Percentiles rank a stretch among this genome's conserved stretches.
Conservation (phyloP, 2,329 filamentous ascomycete genomes). For the Dothistroma pini region DNA sequence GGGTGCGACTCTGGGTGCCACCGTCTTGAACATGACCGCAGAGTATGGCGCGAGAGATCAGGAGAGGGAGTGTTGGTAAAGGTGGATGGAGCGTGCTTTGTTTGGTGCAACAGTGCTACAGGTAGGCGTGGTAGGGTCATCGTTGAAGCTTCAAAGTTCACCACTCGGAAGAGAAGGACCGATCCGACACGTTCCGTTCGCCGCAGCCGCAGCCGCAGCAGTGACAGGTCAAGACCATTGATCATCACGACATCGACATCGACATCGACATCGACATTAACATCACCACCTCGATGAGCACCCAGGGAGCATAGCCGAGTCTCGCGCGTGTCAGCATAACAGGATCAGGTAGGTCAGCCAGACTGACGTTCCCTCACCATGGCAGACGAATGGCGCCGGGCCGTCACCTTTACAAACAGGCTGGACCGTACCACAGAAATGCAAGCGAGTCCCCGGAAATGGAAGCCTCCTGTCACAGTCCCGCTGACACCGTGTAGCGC, state of each 20-base stretch:
- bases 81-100: constrained; percentile 6
- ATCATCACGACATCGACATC: neutral
- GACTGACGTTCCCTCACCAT: constrained; percentile 12
- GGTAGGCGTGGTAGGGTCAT: neutral
- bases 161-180: neutral
- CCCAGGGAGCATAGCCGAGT: neutral
- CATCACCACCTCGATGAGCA: neutral
- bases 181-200: neutral
- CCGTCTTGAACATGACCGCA: constrained; percentile 27
- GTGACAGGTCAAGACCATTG: neutral
- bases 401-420: constrained; percentile 45
- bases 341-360: neutral
- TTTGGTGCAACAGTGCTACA: constrained; percentile 1
- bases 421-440: constrained; percentile 46
- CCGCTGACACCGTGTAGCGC: constrained; percentile 38
- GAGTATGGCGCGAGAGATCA: neutral
- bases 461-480: neutral
- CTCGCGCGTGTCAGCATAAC: neutral
- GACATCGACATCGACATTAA: neutral
- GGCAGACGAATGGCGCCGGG: constrained; percentile 39
- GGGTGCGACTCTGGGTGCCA: constrained; percentile 22
- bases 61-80: constrained; percentile 1
- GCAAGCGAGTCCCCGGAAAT: constrained; percentile 38
- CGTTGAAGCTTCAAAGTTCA: neutral
- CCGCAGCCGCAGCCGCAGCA: no score